Percentiles rank a stretch among this genome's conserved stretches.
Evolutionary conservation across 2,329 filamentous ascomycete species (phyloP).

Genomic region (Boeremia lycopersici): DNA sequence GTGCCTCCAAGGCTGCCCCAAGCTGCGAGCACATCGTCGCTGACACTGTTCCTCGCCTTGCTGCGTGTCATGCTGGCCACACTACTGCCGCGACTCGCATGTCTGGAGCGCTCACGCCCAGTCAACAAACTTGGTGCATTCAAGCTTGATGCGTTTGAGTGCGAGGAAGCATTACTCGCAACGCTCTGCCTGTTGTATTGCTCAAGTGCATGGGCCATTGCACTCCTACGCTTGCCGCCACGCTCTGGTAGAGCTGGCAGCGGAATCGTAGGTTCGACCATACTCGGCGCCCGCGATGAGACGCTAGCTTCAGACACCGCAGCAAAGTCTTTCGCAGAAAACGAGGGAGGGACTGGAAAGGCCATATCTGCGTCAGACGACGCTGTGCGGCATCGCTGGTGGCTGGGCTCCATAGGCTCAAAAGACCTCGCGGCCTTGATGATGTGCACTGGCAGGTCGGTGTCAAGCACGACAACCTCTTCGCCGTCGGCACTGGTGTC

Average conservation of each 20-base stretch:
- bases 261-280: constrained; percentile 22
- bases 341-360: constrained; percentile 26
- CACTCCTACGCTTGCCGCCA: background rate
- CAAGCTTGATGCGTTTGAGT: constrained; percentile 12
- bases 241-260: constrained; percentile 3
- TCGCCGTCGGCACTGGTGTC: constrained; percentile 42
- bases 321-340: constrained; percentile 22
- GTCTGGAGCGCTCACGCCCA: constrained; percentile 16
- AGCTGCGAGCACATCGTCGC: constrained; percentile 54
- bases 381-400: constrained; percentile 44
- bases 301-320: constrained; percentile 30
- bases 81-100: constrained; percentile 32
- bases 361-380: constrained; percentile 40
- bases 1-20: constrained; percentile 55
- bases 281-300: constrained; percentile 29
- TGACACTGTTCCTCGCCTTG: constrained; percentile 46
- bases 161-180: constrained; percentile 19
- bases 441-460: constrained; percentile 27
- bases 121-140: constrained; percentile 4
- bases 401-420: constrained; percentile 17
- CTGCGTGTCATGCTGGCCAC: constrained; percentile 27
- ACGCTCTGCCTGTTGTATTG: constrained; percentile 30
- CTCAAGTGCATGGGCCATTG: background rate
- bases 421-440: constrained; percentile 28
- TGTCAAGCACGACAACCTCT: constrained; percentile 32